Evolutionary conservation across 257 asterid species (phyloP).

Genomic region (Hygrophila difformis): DNA sequence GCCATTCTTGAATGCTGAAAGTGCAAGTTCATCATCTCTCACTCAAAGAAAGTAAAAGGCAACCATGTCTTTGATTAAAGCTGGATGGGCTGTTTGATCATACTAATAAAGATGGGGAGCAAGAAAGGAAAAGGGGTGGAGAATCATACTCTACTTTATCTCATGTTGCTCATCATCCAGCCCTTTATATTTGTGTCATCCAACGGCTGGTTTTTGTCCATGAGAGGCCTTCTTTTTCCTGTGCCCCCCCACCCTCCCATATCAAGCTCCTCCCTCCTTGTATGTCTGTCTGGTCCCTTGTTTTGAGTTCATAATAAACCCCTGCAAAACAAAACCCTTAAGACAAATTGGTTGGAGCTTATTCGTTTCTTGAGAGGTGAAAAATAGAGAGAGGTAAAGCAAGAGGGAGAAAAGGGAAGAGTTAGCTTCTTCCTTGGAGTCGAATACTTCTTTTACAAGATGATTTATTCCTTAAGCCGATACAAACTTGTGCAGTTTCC

Average conservation of each 20-base stretch:
- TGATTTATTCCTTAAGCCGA: conserved; percentile 53
- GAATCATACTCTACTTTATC: conserved; percentile 42
- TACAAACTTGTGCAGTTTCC: conserved; percentile 30
- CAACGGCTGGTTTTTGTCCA: conserved; percentile 54
- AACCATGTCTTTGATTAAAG: conserved; percentile 49
- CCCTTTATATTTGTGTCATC: conserved; percentile 58
- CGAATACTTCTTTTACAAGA: conserved; percentile 51
- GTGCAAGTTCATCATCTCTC: conserved; percentile 72
- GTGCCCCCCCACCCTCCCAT: conserved; percentile 7
- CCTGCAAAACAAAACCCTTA: conserved; percentile 21
- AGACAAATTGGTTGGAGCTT: conserved; percentile 19
- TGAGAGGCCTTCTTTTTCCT: conserved; percentile 21
- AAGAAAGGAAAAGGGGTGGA: conserved; percentile 32
- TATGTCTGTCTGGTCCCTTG: conserved; percentile 1
- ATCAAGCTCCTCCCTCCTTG: conserved; percentile 5
- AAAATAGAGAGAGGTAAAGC: conserved; percentile 19
- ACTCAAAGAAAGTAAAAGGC: conserved; percentile 30
- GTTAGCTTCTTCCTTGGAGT: conserved; percentile 70
- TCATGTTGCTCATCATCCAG: conserved; percentile 22
- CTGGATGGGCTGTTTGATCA: conserved; percentile 48
- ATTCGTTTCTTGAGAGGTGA: conserved; percentile 31
- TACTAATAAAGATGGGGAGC: conserved; percentile 31
- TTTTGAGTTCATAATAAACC: conserved; percentile 19
- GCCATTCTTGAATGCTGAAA: conserved; percentile 57
- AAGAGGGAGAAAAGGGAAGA: conserved; percentile 36